Conservation (phyloP, 73 alveolate species). For the Tetrahymena borealis region DNA sequence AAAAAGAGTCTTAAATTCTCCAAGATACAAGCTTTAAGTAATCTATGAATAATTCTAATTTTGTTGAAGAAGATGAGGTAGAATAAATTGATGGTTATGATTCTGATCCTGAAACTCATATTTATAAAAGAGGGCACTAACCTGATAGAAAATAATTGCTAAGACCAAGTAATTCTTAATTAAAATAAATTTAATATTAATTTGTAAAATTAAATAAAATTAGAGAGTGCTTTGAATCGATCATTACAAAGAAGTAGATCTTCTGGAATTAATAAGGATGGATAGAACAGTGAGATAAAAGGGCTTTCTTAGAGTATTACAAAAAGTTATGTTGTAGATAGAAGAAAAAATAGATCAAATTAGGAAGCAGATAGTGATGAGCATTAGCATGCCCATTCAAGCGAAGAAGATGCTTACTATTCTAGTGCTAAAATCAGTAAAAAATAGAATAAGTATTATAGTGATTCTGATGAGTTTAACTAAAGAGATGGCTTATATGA, state of each 20-base stretch:
- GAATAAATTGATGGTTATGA: constrained; percentile 33
- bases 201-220: background rate
- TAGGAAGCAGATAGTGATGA: background rate
- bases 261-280: background rate
- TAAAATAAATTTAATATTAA: background rate
- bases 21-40: background rate
- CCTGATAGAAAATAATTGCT: background rate
- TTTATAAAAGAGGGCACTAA: background rate
- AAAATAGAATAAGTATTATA: background rate
- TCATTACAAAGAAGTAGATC: background rate
- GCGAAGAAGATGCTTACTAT: background rate
- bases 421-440: background rate
- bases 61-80: constrained; percentile 3
- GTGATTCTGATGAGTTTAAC: background rate
- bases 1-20: background rate
- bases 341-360: constrained; percentile 29
- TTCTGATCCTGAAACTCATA: constrained; percentile 48
- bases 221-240: background rate
- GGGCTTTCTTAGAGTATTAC: background rate
- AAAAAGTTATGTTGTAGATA: constrained; percentile 16
- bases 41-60: constrained; percentile 17
- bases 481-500: background rate
- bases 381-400: background rate
- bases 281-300: background rate
- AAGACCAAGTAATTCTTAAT: background rate